Evolutionary conservation across 169 alveolate genomes (phyloP), one percentile per base, ranked within the genome.

Genomic region (Babesia sp.): DNA sequence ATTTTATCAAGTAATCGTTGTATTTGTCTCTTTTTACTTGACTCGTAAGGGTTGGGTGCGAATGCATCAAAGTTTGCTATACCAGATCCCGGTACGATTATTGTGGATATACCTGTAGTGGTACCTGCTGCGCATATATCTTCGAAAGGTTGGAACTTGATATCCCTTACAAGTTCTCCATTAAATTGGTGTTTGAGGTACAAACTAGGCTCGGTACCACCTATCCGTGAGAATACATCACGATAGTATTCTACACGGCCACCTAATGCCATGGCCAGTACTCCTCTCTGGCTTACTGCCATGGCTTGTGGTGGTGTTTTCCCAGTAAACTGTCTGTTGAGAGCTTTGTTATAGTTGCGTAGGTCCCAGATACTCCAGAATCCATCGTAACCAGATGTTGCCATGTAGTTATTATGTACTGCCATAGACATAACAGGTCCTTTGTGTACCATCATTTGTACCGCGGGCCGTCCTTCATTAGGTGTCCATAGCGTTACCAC

Each of bases 61-160:
- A 71, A 73, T 0, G 98, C 90, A 60, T 96, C 99, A 67, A 92
- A 94, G 83, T 95, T 95, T 18, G 99, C 97, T 51, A 87, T 77
- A 4, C 99, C 99, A 29, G 97, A 79, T 14, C 98, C 99, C 0
- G 99, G 99, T 11, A 96, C 91, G n/a, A 96, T 68, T 16, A 95
- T 83, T 9, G 97, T 86, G 42, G 93, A 90, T 51, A 92, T 85
- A 1, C 98, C 98, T 36, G 60, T 56, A n/a, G 71, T 77, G n/a
- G 93, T 85, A 12, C 98, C 98, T 33, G 93, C 86, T n/a, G 98
- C 97, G 16, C 97, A 80, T 58, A 95, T 93, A 85, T 97, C 99
- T 92, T 96, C 98, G 83, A 83, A 96, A 16, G 96, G 96, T 50
- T 94, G 95, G 83, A 95, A 97, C 53, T 91, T 71, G 44, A 92